Conservation (phyloP, 192 early-diverging fungal species). For the Rhizophagus clarus region DNA sequence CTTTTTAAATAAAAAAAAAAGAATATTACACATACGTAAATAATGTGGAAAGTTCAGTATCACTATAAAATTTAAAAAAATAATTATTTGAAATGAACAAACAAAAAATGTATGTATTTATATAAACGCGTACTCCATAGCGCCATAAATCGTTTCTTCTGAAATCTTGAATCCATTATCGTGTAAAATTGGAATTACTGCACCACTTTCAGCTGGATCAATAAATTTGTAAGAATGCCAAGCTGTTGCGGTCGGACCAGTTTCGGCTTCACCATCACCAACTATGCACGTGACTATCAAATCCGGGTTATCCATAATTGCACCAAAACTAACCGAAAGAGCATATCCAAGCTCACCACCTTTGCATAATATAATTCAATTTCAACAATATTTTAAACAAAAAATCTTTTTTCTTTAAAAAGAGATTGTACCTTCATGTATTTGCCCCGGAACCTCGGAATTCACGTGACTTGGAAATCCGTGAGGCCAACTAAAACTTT, state of each 20-base stretch:
- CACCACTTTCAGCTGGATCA: conserved; percentile 41
- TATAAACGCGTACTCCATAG: conserved; percentile 41
- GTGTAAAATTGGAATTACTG: conserved; percentile 47
- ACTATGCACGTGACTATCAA: conserved; percentile 52
- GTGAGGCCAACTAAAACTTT: conserved; percentile 48
- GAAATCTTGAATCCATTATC: conserved; percentile 50
- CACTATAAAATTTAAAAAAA: not conserved
- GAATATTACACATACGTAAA: not conserved
- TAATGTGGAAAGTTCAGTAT: not conserved
- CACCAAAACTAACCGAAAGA: conserved; percentile 47
- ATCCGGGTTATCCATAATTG: conserved; percentile 50
- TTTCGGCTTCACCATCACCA: conserved; percentile 49
- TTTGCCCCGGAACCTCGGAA: conserved; percentile 46
- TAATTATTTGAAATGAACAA: not conserved
- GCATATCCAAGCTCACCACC: conserved; percentile 50
- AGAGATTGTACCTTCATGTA: conserved; percentile 38
- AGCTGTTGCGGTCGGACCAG: conserved; percentile 46
- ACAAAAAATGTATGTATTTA: not conserved
- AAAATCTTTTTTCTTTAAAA: not conserved
- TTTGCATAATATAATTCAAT: not conserved
- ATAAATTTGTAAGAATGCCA: conserved; percentile 51
- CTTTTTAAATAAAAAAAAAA: too few species aligned
- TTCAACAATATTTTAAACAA: not conserved
- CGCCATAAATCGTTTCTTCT: conserved; percentile 44
- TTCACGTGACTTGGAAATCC: conserved; percentile 51